A percentile compares a stretch with the other conserved stretches of the same genome.
Evolutionary conservation across 2,329 filamentous ascomycete genomes (phyloP).

Genomic region (Ilyonectria robusta): DNA sequence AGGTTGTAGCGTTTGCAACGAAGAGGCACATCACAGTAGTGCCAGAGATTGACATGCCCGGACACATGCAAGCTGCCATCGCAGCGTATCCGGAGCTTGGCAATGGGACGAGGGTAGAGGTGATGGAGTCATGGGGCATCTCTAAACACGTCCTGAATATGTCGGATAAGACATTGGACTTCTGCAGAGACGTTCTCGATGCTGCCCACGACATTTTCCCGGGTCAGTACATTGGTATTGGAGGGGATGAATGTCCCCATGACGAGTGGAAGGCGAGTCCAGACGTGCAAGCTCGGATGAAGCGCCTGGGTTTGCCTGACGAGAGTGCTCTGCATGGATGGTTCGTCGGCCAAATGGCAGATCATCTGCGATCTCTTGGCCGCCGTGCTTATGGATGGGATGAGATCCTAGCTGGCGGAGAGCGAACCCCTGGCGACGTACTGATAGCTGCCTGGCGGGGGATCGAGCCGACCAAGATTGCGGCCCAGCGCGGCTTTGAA

Average conservation of each 20-base stretch:
- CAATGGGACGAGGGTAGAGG: constrained; percentile 28
- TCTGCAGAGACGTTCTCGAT: constrained; percentile 35
- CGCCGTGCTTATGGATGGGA: constrained; percentile 37
- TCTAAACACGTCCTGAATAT: constrained; percentile 36
- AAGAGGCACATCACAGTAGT: constrained; percentile 36
- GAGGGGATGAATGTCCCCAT: constrained; percentile 38
- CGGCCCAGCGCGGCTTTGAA: constrained; percentile 35
- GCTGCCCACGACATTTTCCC: constrained; percentile 34
- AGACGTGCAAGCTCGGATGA: constrained; percentile 28
- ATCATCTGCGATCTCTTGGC: constrained; percentile 29
- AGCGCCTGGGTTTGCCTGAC: constrained; percentile 26
- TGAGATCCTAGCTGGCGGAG: constrained; percentile 32
- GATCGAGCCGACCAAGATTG: constrained; percentile 30
- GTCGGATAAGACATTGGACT: constrained; percentile 32
- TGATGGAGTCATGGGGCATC: constrained; percentile 37
- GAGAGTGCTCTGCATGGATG: constrained; percentile 35
- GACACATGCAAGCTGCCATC: constrained; percentile 40
- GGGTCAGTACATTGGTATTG: constrained; percentile 29
- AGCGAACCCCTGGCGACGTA: constrained; percentile 21
- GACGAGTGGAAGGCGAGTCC: constrained; percentile 35
- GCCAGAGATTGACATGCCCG: constrained; percentile 41
- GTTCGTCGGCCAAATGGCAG: constrained; percentile 35
- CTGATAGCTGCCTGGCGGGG: constrained; percentile 36
- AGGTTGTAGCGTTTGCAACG: constrained; percentile 32
- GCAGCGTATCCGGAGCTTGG: constrained; percentile 40